phyloP scores from a whole-genome alignment of 768 basidiomycete genomes.

The Pholiota microspora region DNA sequence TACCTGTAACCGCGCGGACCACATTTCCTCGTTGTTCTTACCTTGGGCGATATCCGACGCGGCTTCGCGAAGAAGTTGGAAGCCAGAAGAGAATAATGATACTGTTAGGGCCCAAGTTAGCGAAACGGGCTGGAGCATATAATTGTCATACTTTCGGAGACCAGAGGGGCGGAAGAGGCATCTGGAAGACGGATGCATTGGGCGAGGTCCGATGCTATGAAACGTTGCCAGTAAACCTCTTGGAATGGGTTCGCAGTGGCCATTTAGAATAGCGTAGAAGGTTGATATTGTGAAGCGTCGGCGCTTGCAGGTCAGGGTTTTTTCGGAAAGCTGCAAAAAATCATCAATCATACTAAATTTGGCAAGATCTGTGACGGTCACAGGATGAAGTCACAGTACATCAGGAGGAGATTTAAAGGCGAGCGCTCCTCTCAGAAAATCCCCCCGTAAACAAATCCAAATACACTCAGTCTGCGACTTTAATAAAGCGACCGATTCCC shows the following conservation, averaged over 20 bases:
- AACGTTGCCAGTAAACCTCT: slow-evolving; percentile 14
- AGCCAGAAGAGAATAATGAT: not conserved
- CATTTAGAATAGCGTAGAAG: not conserved
- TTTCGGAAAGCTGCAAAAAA: not conserved
- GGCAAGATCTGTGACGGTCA: slow-evolving; percentile 35
- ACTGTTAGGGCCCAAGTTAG: not conserved
- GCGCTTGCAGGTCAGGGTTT: slow-evolving; percentile 8
- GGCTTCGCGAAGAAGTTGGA: slow-evolving; percentile 13
- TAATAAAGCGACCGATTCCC: slow-evolving; percentile 29
- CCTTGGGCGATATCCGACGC: slow-evolving; percentile 13
- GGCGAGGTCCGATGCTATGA: slow-evolving; percentile 1
- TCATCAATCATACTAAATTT: slow-evolving; percentile 7
- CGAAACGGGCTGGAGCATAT: not conserved
- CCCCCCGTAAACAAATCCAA: slow-evolving; percentile 54
- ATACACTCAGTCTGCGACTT: slow-evolving; percentile 30
- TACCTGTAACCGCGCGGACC: slow-evolving; percentile 28
- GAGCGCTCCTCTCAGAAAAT: slow-evolving; percentile 47
- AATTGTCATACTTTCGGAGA: not conserved
- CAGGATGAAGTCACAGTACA: slow-evolving; percentile 33
- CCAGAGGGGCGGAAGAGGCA: not conserved
- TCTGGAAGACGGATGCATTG: not conserved
- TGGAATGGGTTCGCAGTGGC: not conserved
- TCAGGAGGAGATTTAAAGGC: slow-evolving; percentile 67
- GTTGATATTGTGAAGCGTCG: not conserved
- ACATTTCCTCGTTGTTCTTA: slow-evolving; percentile 9